Evolutionary conservation across 371 early-diverging fungal genomes (phyloP), one percentile per base, ranked within the genome.

Genomic region (Rhizomucor miehei): DNA sequence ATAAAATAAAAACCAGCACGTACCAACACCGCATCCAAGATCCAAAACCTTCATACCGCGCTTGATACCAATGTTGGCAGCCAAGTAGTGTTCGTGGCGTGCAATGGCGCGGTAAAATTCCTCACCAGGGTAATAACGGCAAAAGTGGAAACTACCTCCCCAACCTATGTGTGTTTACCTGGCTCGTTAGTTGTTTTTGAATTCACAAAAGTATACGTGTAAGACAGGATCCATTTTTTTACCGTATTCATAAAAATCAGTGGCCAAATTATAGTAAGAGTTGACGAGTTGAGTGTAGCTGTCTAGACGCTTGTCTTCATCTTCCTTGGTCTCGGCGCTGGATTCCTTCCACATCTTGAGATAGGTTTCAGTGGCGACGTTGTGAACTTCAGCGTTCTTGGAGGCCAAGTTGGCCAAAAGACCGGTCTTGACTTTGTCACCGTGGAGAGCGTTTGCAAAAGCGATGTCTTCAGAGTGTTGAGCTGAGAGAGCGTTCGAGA

Each of bases 61-160:
- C 60, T 81, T 77, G 57, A 95, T 77, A 35, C 80, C 82, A 45
- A 88, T 85, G 52, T 86, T 77, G 43, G 84, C 71, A 40, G 92
- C 94, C 45, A 96, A 77, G 59, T 78, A 89, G 65, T 94, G 90
- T 73, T 96, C 95, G 63, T 95, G 96, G 24, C 96, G 90, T 52
- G 90, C 82, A 62, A 94, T 90, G 54, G 89, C 84, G 52, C 89
- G 84, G 53, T 75, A 73, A 70, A 93, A 93, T 34, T 84, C 83
- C 62, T 89, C 89, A 54, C 87, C 87, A 48, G 77, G 66, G 63
- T 85, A 88, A 66, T 86, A 88, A 65, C 89, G 65, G 84, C 89
- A 86, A 44, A 94, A 95, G 65, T 95, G 95, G 85, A 94, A 95
- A 54, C 90, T 89, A 44, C 75, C 75, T 39, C 95, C 94, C 95